phyloP scores from a whole-genome alignment of 2,329 filamentous ascomycete species.

The Aspergillus pseudoglaucus region DNA sequence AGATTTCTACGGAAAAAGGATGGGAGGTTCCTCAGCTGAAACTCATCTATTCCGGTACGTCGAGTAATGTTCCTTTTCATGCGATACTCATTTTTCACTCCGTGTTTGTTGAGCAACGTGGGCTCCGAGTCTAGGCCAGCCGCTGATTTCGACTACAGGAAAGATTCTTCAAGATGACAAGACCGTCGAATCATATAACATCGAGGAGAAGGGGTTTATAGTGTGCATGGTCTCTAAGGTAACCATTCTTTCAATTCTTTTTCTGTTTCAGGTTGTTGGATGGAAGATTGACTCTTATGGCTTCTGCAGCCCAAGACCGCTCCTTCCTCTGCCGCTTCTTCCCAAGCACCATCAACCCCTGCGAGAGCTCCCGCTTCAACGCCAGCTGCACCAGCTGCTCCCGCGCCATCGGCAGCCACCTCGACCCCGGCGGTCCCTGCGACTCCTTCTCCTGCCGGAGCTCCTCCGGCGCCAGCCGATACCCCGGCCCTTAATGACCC shows the following conservation, averaged over 20 bases:
- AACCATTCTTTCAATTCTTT: slow-evolving; percentile 16
- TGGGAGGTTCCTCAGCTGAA: slow-evolving; percentile 89
- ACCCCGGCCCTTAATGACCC: slow-evolving; percentile 57
- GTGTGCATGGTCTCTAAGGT: slow-evolving; percentile 99
- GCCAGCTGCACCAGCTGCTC: slow-evolving; percentile 43
- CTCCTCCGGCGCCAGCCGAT: slow-evolving; percentile 37
- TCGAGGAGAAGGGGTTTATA: slow-evolving; percentile 98
- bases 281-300: slow-evolving; percentile 6
- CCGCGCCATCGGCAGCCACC: slow-evolving; percentile 35
- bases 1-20: slow-evolving; percentile 85
- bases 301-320: slow-evolving; percentile 62
- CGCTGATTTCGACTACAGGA: slow-evolving; percentile 48
- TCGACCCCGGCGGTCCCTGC: slow-evolving; percentile 43
- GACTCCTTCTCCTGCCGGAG: slow-evolving; percentile 42
- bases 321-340: slow-evolving; percentile 34
- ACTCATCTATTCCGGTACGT: slow-evolving; percentile 92
- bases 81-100: slow-evolving; percentile 9
- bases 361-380: slow-evolving; percentile 33
- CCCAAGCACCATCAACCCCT: slow-evolving; percentile 34
- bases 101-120: neutral
- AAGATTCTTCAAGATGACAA: slow-evolving; percentile 98
- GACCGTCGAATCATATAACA: slow-evolving; percentile 93
- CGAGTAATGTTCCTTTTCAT: neutral
- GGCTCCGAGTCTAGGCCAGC: neutral
- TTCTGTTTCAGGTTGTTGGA: neutral